Percentiles rank a stretch among this genome's conserved stretches.
phyloP scores from a whole-genome alignment of 2,329 filamentous ascomycete genomes.

The Dactylellina leptospora region DNA sequence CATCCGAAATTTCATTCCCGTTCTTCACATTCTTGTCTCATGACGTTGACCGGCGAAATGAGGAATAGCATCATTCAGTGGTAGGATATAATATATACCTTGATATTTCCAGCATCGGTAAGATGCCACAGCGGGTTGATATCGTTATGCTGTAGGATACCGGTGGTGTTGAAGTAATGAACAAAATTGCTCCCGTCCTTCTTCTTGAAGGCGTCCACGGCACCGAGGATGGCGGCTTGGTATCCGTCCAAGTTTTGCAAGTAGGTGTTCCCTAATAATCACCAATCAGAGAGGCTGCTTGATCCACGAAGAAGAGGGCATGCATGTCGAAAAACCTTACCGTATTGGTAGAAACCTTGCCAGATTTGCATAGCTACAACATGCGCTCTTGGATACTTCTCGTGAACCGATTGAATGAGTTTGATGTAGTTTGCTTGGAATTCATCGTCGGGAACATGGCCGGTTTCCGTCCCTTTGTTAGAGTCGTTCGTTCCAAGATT shows the following conservation, averaged over 20 bases:
- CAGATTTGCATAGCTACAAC: conserved; percentile 60
- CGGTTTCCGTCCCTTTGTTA: conserved; percentile 60
- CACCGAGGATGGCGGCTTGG: conserved; percentile 65
- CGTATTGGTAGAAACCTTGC: conserved; percentile 36
- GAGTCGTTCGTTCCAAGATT: conserved; percentile 64
- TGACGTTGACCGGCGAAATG: too few relatives aligned
- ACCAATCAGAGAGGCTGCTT: too few relatives aligned
- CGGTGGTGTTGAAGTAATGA: conserved; percentile 70
- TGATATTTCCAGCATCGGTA: conserved; percentile 70
- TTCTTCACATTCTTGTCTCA: too few relatives aligned
- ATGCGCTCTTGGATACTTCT: conserved; percentile 61
- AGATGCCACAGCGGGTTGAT: conserved; percentile 69
- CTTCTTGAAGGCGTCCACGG: conserved; percentile 65
- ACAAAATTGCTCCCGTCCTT: conserved; percentile 64
- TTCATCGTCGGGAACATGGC: conserved; percentile 59
- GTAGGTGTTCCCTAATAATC: conserved; percentile 67
- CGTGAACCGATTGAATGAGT: conserved; percentile 61
- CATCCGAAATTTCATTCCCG: too few relatives aligned
- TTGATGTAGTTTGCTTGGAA: conserved; percentile 62
- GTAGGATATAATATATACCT: conserved; percentile 58
- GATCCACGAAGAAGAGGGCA: too few relatives aligned
- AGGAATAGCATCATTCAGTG: neutral
- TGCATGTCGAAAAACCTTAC: too few relatives aligned
- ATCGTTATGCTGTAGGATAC: conserved; percentile 71
- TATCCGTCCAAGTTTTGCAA: conserved; percentile 63